phyloP scores from a whole-genome alignment of 495 filamentous ascomycete species.

The Penicillium soppii region DNA sequence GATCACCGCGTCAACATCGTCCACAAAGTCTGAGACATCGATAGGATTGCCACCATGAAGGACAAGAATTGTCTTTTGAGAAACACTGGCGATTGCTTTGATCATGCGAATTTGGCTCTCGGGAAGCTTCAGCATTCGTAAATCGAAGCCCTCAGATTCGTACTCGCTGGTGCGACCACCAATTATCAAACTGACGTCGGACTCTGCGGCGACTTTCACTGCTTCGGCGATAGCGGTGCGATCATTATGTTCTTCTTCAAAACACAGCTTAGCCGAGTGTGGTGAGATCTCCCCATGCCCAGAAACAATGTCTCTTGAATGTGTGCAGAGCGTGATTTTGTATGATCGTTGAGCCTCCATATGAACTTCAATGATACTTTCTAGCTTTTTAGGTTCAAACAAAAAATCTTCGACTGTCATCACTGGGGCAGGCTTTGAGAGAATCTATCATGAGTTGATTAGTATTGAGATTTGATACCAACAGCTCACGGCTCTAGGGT shows the following conservation, averaged over 20 bases:
- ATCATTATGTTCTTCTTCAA: background rate
- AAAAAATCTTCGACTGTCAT: constrained; percentile 8
- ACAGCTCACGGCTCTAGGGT: too few species aligned
- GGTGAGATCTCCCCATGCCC: background rate
- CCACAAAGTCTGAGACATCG: constrained; percentile 37
- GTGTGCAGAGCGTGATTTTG: background rate
- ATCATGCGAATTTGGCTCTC: constrained; percentile 31
- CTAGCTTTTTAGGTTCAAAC: constrained; percentile 3
- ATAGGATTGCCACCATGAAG: constrained; percentile 43
- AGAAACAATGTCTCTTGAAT: background rate
- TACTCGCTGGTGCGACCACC: background rate
- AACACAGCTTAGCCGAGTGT: background rate
- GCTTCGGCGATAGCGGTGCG: background rate
- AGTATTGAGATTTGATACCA: too few species aligned
- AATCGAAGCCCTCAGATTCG: background rate
- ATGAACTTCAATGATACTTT: background rate
- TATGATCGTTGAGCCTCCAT: background rate
- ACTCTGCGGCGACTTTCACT: background rate
- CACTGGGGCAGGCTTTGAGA: background rate
- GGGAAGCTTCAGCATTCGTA: constrained; percentile 17
- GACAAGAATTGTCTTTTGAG: constrained; percentile 40
- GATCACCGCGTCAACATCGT: constrained; percentile 33
- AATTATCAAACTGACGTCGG: background rate
- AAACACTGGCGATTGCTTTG: constrained; percentile 32
- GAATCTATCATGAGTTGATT: background rate